A percentile compares a stretch with the other conserved stretches of the same genome.
Conservation (phyloP, 176 grass and related monocot genomes). For the Carex kokanica region DNA sequence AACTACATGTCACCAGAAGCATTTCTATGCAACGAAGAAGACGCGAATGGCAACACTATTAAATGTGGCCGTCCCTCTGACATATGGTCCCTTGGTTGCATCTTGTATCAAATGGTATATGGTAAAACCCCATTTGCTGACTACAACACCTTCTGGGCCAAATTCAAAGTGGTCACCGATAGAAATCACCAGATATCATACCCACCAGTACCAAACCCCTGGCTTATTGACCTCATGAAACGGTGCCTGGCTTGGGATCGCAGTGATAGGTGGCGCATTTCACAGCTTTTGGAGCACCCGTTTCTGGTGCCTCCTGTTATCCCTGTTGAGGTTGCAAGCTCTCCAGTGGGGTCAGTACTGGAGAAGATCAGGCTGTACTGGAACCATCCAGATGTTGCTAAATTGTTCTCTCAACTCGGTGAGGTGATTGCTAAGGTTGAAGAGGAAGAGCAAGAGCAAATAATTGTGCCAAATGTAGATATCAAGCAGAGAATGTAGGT, state of each 20-base stretch:
- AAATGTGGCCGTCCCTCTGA: constrained; percentile 91
- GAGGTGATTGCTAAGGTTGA: constrained; percentile 41
- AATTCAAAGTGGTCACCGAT: constrained; percentile 85
- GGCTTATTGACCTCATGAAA: constrained; percentile 85
- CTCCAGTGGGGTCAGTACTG: constrained; percentile 32
- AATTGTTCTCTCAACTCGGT: constrained; percentile 32
- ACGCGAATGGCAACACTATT: constrained; percentile 51
- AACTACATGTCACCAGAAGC: constrained; percentile 99
- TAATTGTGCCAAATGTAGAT: constrained; percentile 16
- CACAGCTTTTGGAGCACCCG: constrained; percentile 63
- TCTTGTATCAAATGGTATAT: constrained; percentile 97
- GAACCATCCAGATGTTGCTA: constrained; percentile 43
- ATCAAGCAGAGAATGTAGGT: not conserved
- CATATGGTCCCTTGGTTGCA: constrained; percentile 97
- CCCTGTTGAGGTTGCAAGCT: constrained; percentile 28
- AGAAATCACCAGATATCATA: constrained; percentile 62
- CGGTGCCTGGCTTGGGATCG: constrained; percentile 79
- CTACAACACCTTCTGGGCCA: constrained; percentile 82
- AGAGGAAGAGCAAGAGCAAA: constrained; percentile 23
- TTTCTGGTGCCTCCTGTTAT: constrained; percentile 69
- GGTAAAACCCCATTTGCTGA: constrained; percentile 88
- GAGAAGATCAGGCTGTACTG: constrained; percentile 47
- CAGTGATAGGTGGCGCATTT: constrained; percentile 79
- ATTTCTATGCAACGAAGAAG: constrained; percentile 79
- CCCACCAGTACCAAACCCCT: constrained; percentile 68